These are phyloP conservation scores for Pseudocercospora musae DNA, from an alignment of 2,329 filamentous ascomycete genomes.

Conservation along the genomic window DNA sequence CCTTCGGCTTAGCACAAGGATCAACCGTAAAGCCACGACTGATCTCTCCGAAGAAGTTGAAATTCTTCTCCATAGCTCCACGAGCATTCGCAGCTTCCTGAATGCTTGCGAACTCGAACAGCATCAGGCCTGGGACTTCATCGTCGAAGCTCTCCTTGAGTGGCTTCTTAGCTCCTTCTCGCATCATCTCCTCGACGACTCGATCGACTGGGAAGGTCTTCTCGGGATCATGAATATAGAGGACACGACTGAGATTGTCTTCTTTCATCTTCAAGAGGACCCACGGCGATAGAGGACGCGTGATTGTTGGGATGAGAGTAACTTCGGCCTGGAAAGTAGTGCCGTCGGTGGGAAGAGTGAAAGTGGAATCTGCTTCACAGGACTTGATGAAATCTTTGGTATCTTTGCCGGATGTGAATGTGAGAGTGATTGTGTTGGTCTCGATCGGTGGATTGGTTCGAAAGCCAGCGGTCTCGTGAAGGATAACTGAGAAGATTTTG, in stretches of 20 bases:
- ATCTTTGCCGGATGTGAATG: conserved; percentile 18
- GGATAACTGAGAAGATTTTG: conserved; percentile 18
- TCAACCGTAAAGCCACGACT: not conserved
- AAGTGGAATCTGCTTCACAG: conserved; percentile 5
- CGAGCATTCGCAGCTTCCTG: conserved; percentile 6
- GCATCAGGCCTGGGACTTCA: not conserved
- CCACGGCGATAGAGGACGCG: conserved; percentile 5
- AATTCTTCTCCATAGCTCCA: not conserved
- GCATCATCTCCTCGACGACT: conserved; percentile 5
- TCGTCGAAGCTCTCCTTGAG: conserved; percentile 2
- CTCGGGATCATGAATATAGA: conserved; percentile 5
- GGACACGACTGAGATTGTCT: conserved; percentile 10
- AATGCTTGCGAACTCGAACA: conserved; percentile 13
- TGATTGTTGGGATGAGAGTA: conserved; percentile 6
- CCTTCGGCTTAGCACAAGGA: not conserved
- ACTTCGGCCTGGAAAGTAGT: conserved; percentile 5
- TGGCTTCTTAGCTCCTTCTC: not conserved
- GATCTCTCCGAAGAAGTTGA: conserved; percentile 2
- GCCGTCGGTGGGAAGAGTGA: conserved; percentile 3
- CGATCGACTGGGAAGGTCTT: not conserved
- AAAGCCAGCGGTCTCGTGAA: conserved; percentile 21
- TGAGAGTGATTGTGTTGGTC: conserved; percentile 22
- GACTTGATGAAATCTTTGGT: conserved; percentile 17
- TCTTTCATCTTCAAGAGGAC: conserved; percentile 1
- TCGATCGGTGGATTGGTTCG: conserved; percentile 18